Base-by-base conservation (phyloP, 1,284 basidiomycete species). In the Hemileia vastatrix region DNA sequence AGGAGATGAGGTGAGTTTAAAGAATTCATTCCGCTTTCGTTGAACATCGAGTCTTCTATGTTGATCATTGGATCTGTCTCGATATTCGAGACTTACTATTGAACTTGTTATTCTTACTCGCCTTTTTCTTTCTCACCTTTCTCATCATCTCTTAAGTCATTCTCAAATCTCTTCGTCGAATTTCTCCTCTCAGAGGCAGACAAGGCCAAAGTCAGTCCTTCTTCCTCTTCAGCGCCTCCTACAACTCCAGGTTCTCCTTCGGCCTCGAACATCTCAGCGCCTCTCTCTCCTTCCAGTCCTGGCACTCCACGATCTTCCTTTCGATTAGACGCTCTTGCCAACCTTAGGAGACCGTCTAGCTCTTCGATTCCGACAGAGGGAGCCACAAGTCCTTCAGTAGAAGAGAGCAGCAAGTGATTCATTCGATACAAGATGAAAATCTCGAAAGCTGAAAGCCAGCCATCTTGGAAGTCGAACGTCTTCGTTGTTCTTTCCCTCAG, bases 81-180 rank as follows among this genome's bases (percentile, higher is more conserved):
- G 36, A 40, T 9, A 11, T 15, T 40, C 36, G 8, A 9, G 9
- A 11, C 15, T 40, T 40, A 40, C 36, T 15, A 11, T 40, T 15
- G 36, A 40, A 15, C 36, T 40, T 9, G 15, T 15, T 15, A 11
- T 15, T 40, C 36, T 40, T 40, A 11, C 36, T 27, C 27, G 9
- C 36, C 8, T 40, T 40, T 40, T 40, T 15, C 36, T 40, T 15
- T 40, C 36, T 40, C 15, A 11, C 15, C 36, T 40, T 40, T 45
- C 32, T 23, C 55, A 11, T 9, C 40, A 44, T 36, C 15, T n/a
- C 31, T 21, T 0, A 44, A 71, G 67, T 69, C 69, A n/a, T 73
- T 75, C 31, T 66, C 66, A 3, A 74, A 74, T 45, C 63, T 73
- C 8, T 75, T 74, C 63, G 70, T 75, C 52, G 73, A 75, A 54